Base-by-base conservation (phyloP, 345 rosid species). In the Arabis hirsuta region DNA sequence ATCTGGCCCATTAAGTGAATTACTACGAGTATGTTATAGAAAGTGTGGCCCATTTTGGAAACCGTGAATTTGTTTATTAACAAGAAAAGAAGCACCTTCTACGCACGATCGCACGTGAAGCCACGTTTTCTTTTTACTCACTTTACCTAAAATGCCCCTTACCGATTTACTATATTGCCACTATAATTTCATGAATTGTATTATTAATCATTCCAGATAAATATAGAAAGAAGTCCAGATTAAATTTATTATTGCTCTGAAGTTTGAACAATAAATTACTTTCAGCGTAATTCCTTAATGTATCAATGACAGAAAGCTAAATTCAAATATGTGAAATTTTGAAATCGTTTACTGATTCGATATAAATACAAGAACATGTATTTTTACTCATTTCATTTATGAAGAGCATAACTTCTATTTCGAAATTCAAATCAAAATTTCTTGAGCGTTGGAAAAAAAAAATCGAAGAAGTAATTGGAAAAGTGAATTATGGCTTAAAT, bases 71-170 rank as follows among this genome's bases (percentile, higher is more conserved):
- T 29, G 12, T 52, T 39, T 48, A 38, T 36, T 20, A 66, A 36
- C 45, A 19, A 63, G 51, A 67, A 34, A 69, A 46, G 14, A 62
- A 55, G 36, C 64, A 62, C 58, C 75, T 76, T 63, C 65, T 31
- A 11, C 31, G 79, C 75, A 70, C 79, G 75, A 76, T 76, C 80
- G 67, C 80, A 76, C 76, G 71, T 70, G 80, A 56, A 31, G 71
- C 76, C 76, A 70, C 80, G 80, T 76, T 71, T 63, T 55, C 39
- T 68, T 7, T 45, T 61, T 45, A 43, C 45, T 44, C 45, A 32
- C 12, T 75, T 29, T 62, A 19, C 59, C 61, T 3, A 55, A 43
- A 69, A 26, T 69, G 62, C 5, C 74, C 58, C 62, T 45, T 13
- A 7, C 10, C 0, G 5, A 5, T 2, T 69, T 20, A 55, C 60